Base-by-base conservation (phyloP, 2,329 filamentous ascomycete species). In the Bimuria novae-zelandiae region DNA sequence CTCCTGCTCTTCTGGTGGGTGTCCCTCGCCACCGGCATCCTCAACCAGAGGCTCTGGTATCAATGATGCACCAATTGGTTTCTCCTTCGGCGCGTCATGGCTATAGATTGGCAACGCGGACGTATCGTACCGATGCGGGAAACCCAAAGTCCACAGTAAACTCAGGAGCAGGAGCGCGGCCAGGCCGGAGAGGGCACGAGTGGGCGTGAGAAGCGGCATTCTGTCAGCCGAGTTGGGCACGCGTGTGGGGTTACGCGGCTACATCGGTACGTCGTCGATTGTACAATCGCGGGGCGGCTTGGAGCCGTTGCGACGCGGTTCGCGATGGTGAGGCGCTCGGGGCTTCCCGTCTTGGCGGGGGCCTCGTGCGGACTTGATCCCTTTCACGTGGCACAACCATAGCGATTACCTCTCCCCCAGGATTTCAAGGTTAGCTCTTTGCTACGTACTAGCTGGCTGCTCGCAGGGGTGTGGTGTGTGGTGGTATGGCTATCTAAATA, bases 141-240 rank as follows among this genome's bases (percentile, higher is more conserved):
- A 54, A 22, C 66, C 69, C 44, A 60, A 64, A 1, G 67, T 67
- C 68, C 68, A 71, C 22, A 72, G 55, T 54, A 72, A 69, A 53
- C 57, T 66, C 23, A 71, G 21, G 40, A 72, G 59, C 21, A 65
- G 63, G 40, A 69, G 55, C 33, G 61, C 56, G 33, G 68, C 44
- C 21, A 69, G 48, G 19, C 65, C 40, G 40, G 67, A 53, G 59
- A 62, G 61, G 54, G 71, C 53, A 54, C 69, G 68, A 22, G 69
- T 69, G 39, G 66, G 69, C 21, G 68, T 71, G 41, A 72, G 27
- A 49, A 62, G 52, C 40, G 69, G 68, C 69, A 71, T 71, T 4
- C 52, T 40, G 60, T 58, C 51, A 49, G 47, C 25, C 10, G 7
- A 21, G 10, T 44, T 19, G 37, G 16, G 6, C 16, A 22, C 7